A percentile compares a stretch with the other conserved stretches of the same genome.
phyloP scores from a whole-genome alignment of 1,284 basidiomycete genomes.

The Ustanciosporium gigantosporum region DNA sequence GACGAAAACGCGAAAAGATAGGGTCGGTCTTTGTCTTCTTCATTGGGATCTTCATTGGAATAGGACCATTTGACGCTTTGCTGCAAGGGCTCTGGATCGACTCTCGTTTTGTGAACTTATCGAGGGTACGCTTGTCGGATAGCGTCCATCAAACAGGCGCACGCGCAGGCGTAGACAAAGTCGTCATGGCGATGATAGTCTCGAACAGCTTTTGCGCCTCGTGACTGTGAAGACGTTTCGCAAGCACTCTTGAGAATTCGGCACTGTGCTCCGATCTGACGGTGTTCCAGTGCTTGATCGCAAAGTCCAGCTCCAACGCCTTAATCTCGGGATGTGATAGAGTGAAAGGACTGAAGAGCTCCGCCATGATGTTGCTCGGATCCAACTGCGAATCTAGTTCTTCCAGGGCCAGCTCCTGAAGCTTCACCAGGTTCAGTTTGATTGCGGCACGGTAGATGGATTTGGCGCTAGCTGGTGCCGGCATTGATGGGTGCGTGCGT shows the following conservation, averaged over 20 bases:
- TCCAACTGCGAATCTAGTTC: conserved; percentile 5
- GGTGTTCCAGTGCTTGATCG: conserved; percentile 18
- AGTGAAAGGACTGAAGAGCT: conserved; percentile 13
- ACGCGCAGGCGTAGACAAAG: no score
- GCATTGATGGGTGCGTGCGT: no score
- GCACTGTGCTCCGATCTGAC: conserved; percentile 1
- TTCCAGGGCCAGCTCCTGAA: conserved; percentile 6
- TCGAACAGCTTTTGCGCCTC: no score
- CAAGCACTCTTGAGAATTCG: not conserved
- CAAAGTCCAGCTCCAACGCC: conserved; percentile 6
- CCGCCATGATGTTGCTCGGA: conserved; percentile 8
- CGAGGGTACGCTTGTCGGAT: no score
- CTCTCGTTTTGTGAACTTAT: no score
- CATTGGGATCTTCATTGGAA: no score
- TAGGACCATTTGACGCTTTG: no score
- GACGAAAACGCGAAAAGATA: no score
- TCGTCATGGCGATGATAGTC: no score
- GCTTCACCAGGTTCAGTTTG: conserved; percentile 1
- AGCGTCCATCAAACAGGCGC: no score
- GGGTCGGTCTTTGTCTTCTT: no score
- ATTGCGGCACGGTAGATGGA: conserved; percentile 19
- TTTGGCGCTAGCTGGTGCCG: conserved; percentile 12
- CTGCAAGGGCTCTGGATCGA: no score
- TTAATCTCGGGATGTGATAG: conserved; percentile 2
- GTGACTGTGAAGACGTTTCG: not conserved